Evolutionary conservation across 2,329 filamentous ascomycete genomes (phyloP).

Genomic region (Ascochyta koolunga): DNA sequence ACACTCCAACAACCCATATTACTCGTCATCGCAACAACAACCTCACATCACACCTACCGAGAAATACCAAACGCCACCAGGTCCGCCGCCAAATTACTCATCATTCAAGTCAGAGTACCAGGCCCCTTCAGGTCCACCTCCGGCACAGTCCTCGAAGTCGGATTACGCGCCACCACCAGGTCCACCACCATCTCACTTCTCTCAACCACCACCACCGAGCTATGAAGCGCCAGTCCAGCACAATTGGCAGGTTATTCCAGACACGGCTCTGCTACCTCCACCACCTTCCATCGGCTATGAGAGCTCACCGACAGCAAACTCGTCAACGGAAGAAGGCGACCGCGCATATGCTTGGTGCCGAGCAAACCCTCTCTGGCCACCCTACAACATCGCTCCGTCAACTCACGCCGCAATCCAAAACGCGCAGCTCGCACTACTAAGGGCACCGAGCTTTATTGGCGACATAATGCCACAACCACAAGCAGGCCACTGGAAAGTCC

Average conservation of each 20-base stretch:
- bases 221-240: slow-evolving; percentile 64
- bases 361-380: slow-evolving; percentile 63
- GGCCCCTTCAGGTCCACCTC: slow-evolving; percentile 27
- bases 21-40: slow-evolving; percentile 22
- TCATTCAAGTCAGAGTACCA: slow-evolving; percentile 20
- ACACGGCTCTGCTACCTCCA: slow-evolving; percentile 74
- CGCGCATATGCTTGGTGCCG: slow-evolving; percentile 71
- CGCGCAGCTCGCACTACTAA: slow-evolving; percentile 56
- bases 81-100: slow-evolving; percentile 36
- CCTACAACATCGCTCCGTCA: slow-evolving; percentile 57
- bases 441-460: slow-evolving; percentile 38
- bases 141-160: slow-evolving; percentile 28
- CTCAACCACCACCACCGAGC: slow-evolving; percentile 43
- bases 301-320: slow-evolving; percentile 71
- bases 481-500: slow-evolving; percentile 52
- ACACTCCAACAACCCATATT: slow-evolving; percentile 36
- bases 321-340: slow-evolving; percentile 66
- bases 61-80: slow-evolving; percentile 39
- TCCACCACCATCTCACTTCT: slow-evolving; percentile 35
- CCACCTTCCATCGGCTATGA: slow-evolving; percentile 73
- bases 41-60: slow-evolving; percentile 25
- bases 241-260: slow-evolving; percentile 75
- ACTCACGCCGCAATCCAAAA: slow-evolving; percentile 57
- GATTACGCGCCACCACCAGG: slow-evolving; percentile 36
- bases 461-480: slow-evolving; percentile 55